Evolutionary conservation across 2,329 filamentous ascomycete genomes (phyloP), one percentile per base, ranked within the genome.

Genomic region (Aspergillus felis): DNA sequence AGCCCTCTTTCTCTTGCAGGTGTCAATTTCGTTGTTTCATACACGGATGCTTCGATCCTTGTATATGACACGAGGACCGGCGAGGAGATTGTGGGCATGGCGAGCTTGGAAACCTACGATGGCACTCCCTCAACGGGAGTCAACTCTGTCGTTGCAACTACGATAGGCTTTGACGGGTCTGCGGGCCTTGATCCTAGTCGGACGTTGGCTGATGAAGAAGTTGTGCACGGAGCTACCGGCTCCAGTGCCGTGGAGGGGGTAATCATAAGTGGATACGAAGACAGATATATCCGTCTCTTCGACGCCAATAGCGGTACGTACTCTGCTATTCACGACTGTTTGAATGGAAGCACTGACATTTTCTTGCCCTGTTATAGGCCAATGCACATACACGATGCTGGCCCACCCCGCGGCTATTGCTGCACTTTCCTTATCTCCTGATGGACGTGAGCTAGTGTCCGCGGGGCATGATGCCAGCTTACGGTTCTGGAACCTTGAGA

Each of bases 311-410:
- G 91, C 77, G 94, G 94, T 97, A 88, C 76, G 90, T 85, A 38
- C 44, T 28, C 27, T 51, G 14, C 14, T 17, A n/a, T 46, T 35
- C 44, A 22, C 44, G 49, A 28, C 8, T 35, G 22, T 48, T 50
- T 14, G 24, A 5, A 50, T 24, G n/a, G n/a, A 48, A 24, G 28
- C 27, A 51, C 62, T 68, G 59, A 70, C 63, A 55, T 59, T 56
- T 60, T 32, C 51, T 22, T 22, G 12, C 54, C 12, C 22, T 44
- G 9, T 47, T 47, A 12, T 64, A 97, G 94, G 94, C 57, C 94
- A 99, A 91, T 97, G 92, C 78, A 97, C 94, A 62, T 99, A 99
- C 77, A 95, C 90, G 69, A 99, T 99, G 94, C 86, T 97, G 58
- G 94, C 94, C 5, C 94, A 99, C 68, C 92, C 94, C 0, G 89